Percentiles rank a stretch among this genome's conserved stretches.
Evolutionary conservation across 768 basidiomycete genomes (phyloP).

Genomic region (Mycena capillaripes): DNA sequence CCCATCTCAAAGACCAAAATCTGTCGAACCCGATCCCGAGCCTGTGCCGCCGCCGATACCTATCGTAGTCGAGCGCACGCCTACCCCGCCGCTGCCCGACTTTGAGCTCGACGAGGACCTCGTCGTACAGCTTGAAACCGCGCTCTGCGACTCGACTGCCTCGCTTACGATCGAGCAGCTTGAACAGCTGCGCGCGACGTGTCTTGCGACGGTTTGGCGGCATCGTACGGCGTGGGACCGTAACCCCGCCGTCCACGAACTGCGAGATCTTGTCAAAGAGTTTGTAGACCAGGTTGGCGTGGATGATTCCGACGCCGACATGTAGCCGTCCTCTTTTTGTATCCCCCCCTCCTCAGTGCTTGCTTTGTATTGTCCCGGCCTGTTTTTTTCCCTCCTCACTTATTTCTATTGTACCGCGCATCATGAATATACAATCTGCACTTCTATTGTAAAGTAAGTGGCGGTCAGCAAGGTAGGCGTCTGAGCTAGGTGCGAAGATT

Average conservation of each 20-base stretch:
- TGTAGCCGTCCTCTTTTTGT: slow-evolving; percentile 16
- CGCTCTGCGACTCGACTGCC: slow-evolving; percentile 68
- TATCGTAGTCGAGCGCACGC: slow-evolving; percentile 71
- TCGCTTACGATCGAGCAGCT: slow-evolving; percentile 87
- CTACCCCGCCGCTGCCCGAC: slow-evolving; percentile 81
- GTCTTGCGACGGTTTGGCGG: slow-evolving; percentile 86
- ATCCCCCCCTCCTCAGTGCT: slow-evolving; percentile 16
- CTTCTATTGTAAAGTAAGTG: slow-evolving; percentile 7
- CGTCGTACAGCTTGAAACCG: slow-evolving; percentile 62
- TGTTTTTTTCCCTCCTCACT: background rate
- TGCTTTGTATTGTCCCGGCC: slow-evolving; percentile 4
- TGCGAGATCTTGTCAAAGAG: slow-evolving; percentile 67
- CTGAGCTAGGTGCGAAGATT: too few species aligned
- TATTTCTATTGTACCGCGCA: slow-evolving; percentile 35
- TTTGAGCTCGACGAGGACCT: slow-evolving; percentile 74
- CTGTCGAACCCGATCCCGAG: slow-evolving; percentile 33
- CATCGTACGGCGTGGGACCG: slow-evolving; percentile 89
- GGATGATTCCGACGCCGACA: slow-evolving; percentile 32
- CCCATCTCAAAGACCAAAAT: slow-evolving; percentile 39
- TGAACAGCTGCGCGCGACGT: slow-evolving; percentile 92
- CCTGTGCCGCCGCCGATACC: slow-evolving; percentile 45
- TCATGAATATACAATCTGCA: slow-evolving; percentile 17
- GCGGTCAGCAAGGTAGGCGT: too few species aligned
- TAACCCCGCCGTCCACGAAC: slow-evolving; percentile 69
- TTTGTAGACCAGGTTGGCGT: slow-evolving; percentile 76